phyloP scores from a whole-genome alignment of 768 basidiomycete species.

The Gelatoporia subvermispora region DNA sequence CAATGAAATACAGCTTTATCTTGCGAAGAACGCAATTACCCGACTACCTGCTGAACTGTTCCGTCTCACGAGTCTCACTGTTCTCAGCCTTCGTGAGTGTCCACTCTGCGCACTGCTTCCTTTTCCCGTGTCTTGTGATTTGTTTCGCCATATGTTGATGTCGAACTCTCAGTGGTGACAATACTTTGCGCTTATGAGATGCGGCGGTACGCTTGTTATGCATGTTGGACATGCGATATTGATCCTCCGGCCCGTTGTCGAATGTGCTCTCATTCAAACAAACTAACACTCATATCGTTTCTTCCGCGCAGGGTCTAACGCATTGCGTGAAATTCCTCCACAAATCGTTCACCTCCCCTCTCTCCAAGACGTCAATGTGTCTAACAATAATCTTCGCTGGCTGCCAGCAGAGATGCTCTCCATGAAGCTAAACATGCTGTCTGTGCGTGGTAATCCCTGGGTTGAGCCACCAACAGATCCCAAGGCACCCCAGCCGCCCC shows the following conservation, averaged over 20 bases:
- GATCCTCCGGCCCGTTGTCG: too few species aligned
- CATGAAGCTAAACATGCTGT: slow-evolving; percentile 46
- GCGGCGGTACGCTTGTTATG: too few species aligned
- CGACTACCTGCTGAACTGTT: slow-evolving; percentile 56
- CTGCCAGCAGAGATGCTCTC: slow-evolving; percentile 62
- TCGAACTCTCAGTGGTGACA: neutral
- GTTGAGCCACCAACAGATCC: slow-evolving; percentile 25
- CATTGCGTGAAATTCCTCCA: slow-evolving; percentile 52
- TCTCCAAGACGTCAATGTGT: slow-evolving; percentile 56
- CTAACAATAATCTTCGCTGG: slow-evolving; percentile 52
- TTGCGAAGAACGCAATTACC: slow-evolving; percentile 50
- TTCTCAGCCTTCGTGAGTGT: slow-evolving; percentile 59
- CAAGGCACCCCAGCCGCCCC: too few species aligned
- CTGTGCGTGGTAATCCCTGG: slow-evolving; percentile 60
- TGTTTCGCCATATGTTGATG: neutral
- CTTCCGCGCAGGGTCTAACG: slow-evolving; percentile 50
- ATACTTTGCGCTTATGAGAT: neutral
- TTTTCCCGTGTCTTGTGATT: neutral
- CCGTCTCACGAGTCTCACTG: slow-evolving; percentile 48
- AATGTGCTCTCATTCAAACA: too few species aligned
- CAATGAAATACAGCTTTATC: slow-evolving; percentile 50
- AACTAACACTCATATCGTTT: neutral
- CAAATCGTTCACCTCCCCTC: slow-evolving; percentile 52
- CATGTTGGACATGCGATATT: too few species aligned
- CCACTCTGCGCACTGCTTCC: neutral